Evolutionary conservation across 805 yeast species (phyloP).

Genomic region (Cyberlindnera subsufficiens): DNA sequence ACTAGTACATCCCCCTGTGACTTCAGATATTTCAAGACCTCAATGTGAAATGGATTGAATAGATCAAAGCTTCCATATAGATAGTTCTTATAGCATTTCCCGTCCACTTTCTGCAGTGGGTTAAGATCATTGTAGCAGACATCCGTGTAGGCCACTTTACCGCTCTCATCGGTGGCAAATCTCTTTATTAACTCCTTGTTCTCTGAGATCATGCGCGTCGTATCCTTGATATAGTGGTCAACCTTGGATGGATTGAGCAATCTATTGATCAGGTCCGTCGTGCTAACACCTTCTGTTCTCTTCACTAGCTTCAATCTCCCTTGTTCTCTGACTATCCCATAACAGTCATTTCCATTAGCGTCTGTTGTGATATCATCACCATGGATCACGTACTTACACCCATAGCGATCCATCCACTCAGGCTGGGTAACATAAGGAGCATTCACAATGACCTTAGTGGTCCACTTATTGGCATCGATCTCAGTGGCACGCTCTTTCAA

Average conservation of each 20-base stretch:
- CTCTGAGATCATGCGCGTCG: not conserved
- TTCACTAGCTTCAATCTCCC: slow-evolving; percentile 90
- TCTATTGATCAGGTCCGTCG: slow-evolving; percentile 91
- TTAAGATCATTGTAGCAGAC: slow-evolving; percentile 30
- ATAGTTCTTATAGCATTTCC: slow-evolving; percentile 34
- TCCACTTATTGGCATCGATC: slow-evolving; percentile 89
- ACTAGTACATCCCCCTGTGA: slow-evolving; percentile 43
- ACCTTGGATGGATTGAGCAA: slow-evolving; percentile 42
- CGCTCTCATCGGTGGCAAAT: slow-evolving; percentile 64
- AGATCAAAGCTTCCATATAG: slow-evolving; percentile 87
- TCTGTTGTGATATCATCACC: slow-evolving; percentile 98
- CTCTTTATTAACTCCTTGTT: slow-evolving; percentile 16
- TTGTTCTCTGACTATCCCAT: slow-evolving; percentile 71
- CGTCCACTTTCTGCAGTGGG: slow-evolving; percentile 15
- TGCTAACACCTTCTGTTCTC: slow-evolving; percentile 88
- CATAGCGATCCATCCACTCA: slow-evolving; percentile 54
- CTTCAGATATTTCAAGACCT: slow-evolving; percentile 49
- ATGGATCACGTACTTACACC: slow-evolving; percentile 90
- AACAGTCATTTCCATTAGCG: slow-evolving; percentile 92
- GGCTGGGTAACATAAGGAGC: slow-evolving; percentile 97
- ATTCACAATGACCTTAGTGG: slow-evolving; percentile 56
- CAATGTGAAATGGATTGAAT: slow-evolving; percentile 90
- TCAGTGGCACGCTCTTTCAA: slow-evolving; percentile 76
- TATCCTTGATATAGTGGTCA: slow-evolving; percentile 13
- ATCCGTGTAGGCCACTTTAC: slow-evolving; percentile 44